These are phyloP conservation scores for Lagenaria siceraria DNA, from an alignment of 306 rosid genomes.

Conservation along the genomic window DNA sequence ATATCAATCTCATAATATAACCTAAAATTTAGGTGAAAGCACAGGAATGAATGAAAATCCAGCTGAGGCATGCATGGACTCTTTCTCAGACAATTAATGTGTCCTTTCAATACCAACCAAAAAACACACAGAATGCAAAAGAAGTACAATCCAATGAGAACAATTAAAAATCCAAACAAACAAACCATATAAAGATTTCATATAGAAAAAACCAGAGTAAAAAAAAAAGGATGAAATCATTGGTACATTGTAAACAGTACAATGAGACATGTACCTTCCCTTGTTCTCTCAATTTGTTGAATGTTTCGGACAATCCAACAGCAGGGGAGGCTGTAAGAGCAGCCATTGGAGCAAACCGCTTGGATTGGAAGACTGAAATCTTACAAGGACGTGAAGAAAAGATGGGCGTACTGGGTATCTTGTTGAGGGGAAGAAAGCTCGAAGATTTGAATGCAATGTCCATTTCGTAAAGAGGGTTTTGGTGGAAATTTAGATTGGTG, in stretches of 20 bases:
- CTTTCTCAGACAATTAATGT: background rate
- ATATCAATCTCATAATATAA: background rate
- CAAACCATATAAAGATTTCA: background rate
- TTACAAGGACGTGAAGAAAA: background rate
- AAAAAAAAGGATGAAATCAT: no score
- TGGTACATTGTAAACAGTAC: background rate
- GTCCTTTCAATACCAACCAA: background rate
- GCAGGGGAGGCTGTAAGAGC: constrained; percentile 34
- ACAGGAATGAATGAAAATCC: background rate
- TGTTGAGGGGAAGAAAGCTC: background rate
- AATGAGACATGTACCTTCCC: constrained; percentile 42
- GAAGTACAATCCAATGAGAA: background rate
- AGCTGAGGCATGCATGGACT: background rate
- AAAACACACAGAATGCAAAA: background rate
- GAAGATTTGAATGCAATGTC: background rate
- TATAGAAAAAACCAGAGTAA: constrained; percentile 6
- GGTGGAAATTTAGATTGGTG: background rate
- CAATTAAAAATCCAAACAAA: background rate
- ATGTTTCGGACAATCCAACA: constrained; percentile 62
- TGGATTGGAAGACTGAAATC: background rate
- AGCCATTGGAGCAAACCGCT: constrained; percentile 41
- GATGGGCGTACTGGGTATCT: background rate
- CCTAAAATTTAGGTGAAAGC: background rate
- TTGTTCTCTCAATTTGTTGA: constrained; percentile 36
- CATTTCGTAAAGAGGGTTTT: background rate